Conservation (phyloP, 2,329 filamentous ascomycete species). For the Ophiostoma ulmi region DNA sequence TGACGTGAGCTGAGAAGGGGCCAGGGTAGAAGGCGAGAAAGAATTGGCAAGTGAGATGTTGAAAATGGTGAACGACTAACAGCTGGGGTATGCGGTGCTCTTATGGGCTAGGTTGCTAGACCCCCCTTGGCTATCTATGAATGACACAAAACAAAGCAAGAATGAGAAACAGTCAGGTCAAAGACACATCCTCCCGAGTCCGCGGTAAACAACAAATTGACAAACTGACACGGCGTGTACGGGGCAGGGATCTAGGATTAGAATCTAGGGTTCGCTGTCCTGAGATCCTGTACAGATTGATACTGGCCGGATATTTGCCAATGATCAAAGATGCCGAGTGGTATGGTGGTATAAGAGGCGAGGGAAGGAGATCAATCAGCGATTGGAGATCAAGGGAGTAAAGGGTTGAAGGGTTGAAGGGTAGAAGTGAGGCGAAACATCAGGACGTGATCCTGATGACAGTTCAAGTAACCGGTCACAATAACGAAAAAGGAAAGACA, state of each 20-base stretch:
- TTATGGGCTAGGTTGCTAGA: background rate
- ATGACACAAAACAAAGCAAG: background rate
- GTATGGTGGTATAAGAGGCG: background rate
- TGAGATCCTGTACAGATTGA: constrained; percentile 7
- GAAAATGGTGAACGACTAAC: background rate
- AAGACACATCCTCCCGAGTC: constrained; percentile 2
- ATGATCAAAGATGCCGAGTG: background rate
- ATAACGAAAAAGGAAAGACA: background rate
- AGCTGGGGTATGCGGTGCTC: background rate
- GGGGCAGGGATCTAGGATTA: background rate
- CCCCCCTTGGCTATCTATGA: background rate
- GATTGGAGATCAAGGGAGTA: background rate
- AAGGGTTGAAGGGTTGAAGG: background rate
- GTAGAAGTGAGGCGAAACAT: background rate
- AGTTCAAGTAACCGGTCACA: background rate
- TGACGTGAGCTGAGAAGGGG: constrained; percentile 1
- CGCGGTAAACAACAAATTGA: background rate
- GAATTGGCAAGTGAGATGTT: background rate
- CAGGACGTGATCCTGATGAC: background rate
- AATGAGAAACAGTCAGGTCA: constrained; percentile 7
- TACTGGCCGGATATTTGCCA: background rate
- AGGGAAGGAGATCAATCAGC: background rate
- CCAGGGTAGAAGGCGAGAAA: background rate
- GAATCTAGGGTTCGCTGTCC: background rate
- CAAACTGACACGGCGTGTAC: background rate